Evolutionary conservation across 768 basidiomycete genomes (phyloP), one percentile per base, ranked within the genome.

Genomic region (Tricholoma bakamatsutake): DNA sequence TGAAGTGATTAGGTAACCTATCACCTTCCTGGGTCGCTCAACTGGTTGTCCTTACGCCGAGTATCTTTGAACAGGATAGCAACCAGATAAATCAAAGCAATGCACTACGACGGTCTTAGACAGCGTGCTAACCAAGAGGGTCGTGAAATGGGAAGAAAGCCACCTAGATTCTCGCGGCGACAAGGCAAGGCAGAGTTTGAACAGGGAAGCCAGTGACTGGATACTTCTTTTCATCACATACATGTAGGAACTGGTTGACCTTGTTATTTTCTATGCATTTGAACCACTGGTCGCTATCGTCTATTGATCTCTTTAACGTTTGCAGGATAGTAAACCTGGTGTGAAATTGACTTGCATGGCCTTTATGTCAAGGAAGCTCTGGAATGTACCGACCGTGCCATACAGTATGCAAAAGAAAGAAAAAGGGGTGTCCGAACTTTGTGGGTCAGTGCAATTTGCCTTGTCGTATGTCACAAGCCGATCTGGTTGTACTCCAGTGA

Each of bases 281-380:
- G n/a, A n/a, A n/a, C 7, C 17, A 28, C 28, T 40, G 52, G 10
- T 21, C 27, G 7, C 21, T 37, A 21, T 47, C 40, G 9, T 40
- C 15, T 53, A 13, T 53, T 21, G 9, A 5, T 37, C n/a, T 24
- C 9, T 2, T 18, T 51, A 9, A 46, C 21, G 39, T 50, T 37
- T 45, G 30, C 63, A 86, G 81, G 83, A 88, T 57, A 84, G 85
- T 51, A 69, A 80, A 56, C 78, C 79, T 0, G 89, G 87, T 1
- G 89, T 1, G 89, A 93, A 67, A 73, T 97, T 45, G 91, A 98
- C 69, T 72, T 98, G 21, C 95, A 98, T 65, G 95, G 93, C 1
- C 73, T 98, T 3, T 96, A 91, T 68, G 94, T 96, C 58, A 93
- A 92, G 65, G 96, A 98, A 71, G 92, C 94, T 18, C 83, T 96